Conservation (phyloP, 192 early-diverging fungal species). For the Rhizoclosmatium globosum region DNA sequence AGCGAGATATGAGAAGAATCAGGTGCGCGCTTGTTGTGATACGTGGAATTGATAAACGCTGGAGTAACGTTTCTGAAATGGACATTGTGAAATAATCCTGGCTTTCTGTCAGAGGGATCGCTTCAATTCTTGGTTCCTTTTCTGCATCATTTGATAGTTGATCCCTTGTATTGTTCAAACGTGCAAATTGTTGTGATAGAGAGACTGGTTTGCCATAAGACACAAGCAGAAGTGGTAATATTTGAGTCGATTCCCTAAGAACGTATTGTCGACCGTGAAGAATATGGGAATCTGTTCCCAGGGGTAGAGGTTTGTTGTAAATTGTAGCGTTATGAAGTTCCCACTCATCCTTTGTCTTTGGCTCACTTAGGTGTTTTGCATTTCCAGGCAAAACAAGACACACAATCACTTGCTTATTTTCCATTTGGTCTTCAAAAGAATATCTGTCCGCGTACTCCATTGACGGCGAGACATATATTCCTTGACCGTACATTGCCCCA, state of each 20-base stretch:
- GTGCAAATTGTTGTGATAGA: neutral
- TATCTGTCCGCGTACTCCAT: neutral
- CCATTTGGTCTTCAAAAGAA: conserved; percentile 1
- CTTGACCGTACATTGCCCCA: conserved; percentile 7
- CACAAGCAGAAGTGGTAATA: no score
- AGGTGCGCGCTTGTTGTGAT: neutral
- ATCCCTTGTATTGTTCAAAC: neutral
- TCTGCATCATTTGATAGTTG: no score
- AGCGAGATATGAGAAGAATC: conserved; percentile 5
- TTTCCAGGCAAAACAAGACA: conserved; percentile 13
- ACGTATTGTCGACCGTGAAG: neutral
- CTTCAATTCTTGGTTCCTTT: no score
- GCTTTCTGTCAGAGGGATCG: no score
- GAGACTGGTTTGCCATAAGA: neutral
- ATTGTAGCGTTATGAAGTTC: no score
- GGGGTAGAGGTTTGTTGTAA: no score
- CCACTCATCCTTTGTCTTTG: no score
- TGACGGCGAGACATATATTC: conserved; percentile 11
- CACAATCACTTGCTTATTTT: conserved; percentile 1
- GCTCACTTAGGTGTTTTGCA: neutral
- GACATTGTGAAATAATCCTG: no score
- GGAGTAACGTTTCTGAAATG: no score
- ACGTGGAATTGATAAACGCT: neutral
- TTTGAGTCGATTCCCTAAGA: neutral
- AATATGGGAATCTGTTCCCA: neutral